Conservation (phyloP, 2,329 filamentous ascomycete species). For the Myriosclerotinia curreyana region DNA sequence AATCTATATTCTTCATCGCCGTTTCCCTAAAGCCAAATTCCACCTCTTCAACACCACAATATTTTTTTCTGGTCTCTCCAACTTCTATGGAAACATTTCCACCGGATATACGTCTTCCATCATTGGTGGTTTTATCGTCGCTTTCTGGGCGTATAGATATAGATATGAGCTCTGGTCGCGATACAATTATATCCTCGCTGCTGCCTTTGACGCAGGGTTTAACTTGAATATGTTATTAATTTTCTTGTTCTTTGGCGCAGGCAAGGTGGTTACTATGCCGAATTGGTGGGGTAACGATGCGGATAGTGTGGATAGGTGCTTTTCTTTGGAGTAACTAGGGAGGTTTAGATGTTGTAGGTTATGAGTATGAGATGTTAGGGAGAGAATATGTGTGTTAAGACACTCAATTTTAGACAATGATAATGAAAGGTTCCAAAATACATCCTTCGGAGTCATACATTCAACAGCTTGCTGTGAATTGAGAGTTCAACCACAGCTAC, state of each 20-base stretch:
- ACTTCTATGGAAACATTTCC: constrained; percentile 60
- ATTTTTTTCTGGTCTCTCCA: constrained; percentile 54
- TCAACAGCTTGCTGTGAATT: no score
- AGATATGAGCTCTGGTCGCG: constrained; percentile 56
- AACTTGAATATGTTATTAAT: constrained; percentile 60
- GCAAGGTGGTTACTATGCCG: constrained; percentile 57
- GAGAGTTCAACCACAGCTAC: no score
- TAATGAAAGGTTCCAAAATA: neutral
- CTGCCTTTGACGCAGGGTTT: constrained; percentile 60
- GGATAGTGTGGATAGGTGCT: constrained; percentile 56
- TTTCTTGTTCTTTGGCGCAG: constrained; percentile 58
- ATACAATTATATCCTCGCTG: constrained; percentile 60
- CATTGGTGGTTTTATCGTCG: constrained; percentile 58
- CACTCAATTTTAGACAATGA: constrained; percentile 6
- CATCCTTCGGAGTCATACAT: no score
- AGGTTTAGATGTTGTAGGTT: neutral
- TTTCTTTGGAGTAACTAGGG: constrained; percentile 43
- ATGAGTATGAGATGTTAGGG: neutral
- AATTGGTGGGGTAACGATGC: constrained; percentile 62
- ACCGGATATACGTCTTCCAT: constrained; percentile 57
- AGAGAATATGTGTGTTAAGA: neutral
- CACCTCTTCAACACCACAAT: constrained; percentile 61
- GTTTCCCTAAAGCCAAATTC: constrained; percentile 51
- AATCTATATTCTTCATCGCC: constrained; percentile 51
- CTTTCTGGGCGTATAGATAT: constrained; percentile 56